A percentile compares a stretch with the other conserved stretches of the same genome.
Conservation (phyloP, 2,329 filamentous ascomycete genomes). For the Nectriaceae sp. region DNA sequence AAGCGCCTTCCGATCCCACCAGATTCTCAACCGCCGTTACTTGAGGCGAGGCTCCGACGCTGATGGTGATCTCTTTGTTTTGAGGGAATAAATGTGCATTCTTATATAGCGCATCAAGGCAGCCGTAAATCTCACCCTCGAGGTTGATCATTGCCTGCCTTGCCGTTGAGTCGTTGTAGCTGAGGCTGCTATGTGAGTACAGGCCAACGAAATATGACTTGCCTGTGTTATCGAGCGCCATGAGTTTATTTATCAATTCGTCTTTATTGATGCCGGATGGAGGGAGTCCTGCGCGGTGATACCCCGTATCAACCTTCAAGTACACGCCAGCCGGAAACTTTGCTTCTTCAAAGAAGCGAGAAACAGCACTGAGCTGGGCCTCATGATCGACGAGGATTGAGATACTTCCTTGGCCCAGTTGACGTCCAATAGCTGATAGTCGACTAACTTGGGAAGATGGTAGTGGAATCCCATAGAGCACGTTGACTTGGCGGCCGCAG, state of each 20-base stretch:
- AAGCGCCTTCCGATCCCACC: rapidly evolving
- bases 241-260: constrained; percentile 38
- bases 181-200: constrained; percentile 37
- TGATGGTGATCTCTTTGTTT: constrained; percentile 25
- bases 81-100: constrained; percentile 16
- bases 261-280: constrained; percentile 41
- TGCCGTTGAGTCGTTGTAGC: constrained; percentile 30
- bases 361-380: constrained; percentile 41
- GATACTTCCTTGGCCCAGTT: constrained; percentile 49
- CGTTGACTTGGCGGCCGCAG: constrained; percentile 20
- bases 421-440: constrained; percentile 45
- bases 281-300: constrained; percentile 61
- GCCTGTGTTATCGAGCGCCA: constrained; percentile 22
- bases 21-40: constrained; percentile 32
- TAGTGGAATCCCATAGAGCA: constrained; percentile 64
- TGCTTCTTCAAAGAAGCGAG: constrained; percentile 33
- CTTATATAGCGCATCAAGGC: constrained; percentile 22
- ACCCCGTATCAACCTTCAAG: constrained; percentile 65
- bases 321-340: constrained; percentile 45
- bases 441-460: constrained; percentile 54
- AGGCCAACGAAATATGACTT: constrained; percentile 24
- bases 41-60: constrained; percentile 36
- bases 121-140: constrained; percentile 32
- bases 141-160: constrained; percentile 33
- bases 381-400: constrained; percentile 60